These are phyloP conservation scores for Apiospora marii DNA, from an alignment of 2,329 filamentous ascomycete species.

Conservation along the genomic window DNA sequence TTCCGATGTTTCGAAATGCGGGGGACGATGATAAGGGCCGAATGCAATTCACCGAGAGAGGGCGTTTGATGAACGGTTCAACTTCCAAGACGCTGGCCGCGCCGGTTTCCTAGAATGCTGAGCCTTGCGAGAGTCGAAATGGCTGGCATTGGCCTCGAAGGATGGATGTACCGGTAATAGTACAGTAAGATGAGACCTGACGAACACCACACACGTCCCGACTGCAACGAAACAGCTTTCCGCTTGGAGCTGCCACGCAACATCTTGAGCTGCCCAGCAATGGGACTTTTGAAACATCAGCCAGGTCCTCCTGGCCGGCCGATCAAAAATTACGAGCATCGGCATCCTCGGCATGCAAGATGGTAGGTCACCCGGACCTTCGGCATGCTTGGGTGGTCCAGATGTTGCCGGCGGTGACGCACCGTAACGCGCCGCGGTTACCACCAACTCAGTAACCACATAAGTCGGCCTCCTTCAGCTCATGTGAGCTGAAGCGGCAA, in stretches of 20 bases:
- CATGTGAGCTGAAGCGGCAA: slow-evolving; percentile 19
- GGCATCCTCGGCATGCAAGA: neutral
- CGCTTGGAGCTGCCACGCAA: neutral
- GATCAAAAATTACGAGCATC: neutral
- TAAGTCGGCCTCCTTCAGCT: slow-evolving; percentile 5
- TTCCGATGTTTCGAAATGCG: slow-evolving; percentile 5
- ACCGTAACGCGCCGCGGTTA: neutral
- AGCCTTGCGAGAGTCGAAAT: slow-evolving; percentile 7
- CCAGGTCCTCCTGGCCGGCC: neutral
- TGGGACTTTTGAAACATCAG: neutral
- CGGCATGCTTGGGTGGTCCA: neutral
- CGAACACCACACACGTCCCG: neutral
- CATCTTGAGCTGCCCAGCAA: neutral
- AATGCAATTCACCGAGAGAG: neutral
- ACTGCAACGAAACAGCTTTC: slow-evolving; percentile 6
- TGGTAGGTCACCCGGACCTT: neutral
- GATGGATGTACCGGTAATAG: neutral
- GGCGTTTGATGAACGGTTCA: slow-evolving; percentile 19
- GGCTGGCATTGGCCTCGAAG: neutral
- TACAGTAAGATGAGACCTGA: neutral
- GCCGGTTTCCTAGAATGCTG: neutral
- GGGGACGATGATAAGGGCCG: slow-evolving; percentile 6
- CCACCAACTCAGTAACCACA: neutral
- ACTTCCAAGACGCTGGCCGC: neutral
- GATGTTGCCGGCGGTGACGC: neutral